Conservation (phyloP, 768 basidiomycete species). For the Tylopilus plumbeoviolaceoides region DNA sequence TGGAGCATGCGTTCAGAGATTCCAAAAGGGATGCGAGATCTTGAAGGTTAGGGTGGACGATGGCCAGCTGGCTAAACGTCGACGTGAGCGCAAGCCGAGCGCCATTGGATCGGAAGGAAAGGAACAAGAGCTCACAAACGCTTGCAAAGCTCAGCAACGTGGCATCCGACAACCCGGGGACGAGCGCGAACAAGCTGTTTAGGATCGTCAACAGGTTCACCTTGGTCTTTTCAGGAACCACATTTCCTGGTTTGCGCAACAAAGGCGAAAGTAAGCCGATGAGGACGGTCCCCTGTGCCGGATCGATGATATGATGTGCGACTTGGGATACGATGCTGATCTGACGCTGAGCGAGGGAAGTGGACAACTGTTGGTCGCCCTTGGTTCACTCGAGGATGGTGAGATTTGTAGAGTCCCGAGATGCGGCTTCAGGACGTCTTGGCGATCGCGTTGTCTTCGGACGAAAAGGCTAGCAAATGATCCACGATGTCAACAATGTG, state of each 20-base stretch:
- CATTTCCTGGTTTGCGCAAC: constrained; percentile 68
- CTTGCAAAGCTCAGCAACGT: no score
- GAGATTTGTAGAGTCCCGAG: constrained; percentile 67
- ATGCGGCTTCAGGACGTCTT: constrained; percentile 61
- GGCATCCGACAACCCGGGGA: no score
- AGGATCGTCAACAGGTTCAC: no score
- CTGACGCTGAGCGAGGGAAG: constrained; percentile 74
- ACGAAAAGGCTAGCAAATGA: constrained; percentile 53
- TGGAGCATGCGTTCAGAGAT: no score
- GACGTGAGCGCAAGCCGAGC: no score
- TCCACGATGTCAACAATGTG: constrained; percentile 86
- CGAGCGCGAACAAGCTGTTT: no score
- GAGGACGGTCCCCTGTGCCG: constrained; percentile 67
- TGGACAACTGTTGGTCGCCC: constrained; percentile 45
- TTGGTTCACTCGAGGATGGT: constrained; percentile 61
- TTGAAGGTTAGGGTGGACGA: no score
- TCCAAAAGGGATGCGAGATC: no score
- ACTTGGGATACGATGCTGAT: constrained; percentile 77
- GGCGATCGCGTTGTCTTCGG: constrained; percentile 45
- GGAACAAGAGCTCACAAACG: no score
- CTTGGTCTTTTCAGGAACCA: constrained; percentile 85
- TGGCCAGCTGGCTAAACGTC: no score
- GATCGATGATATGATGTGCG: constrained; percentile 67
- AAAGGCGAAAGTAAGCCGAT: constrained; percentile 73
- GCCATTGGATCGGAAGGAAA: no score